Evolutionary conservation across 2,329 filamentous ascomycete species (phyloP).

Genomic region (Gaeumannomyces sp.): DNA sequence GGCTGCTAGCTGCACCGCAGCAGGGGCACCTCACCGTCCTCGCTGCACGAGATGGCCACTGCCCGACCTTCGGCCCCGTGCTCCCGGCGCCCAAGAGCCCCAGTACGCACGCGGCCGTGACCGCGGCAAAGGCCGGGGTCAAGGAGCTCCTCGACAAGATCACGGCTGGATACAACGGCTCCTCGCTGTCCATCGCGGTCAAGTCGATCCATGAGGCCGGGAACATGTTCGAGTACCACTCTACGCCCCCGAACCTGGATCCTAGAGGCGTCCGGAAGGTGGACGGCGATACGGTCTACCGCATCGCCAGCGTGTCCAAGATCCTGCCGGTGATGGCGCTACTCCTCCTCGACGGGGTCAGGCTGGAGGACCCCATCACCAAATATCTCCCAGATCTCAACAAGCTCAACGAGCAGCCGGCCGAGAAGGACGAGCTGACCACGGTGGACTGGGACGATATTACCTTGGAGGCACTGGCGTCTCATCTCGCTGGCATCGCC

Average conservation of each 20-base stretch:
- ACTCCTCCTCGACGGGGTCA: slow-evolving; percentile 24
- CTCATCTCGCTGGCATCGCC: slow-evolving; percentile 5
- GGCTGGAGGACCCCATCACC: slow-evolving; percentile 36
- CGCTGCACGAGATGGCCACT: neutral
- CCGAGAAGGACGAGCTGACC: neutral
- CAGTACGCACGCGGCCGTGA: neutral
- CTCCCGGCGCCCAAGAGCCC: neutral
- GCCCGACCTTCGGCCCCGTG: slow-evolving; percentile 1
- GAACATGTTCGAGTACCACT: slow-evolving; percentile 32
- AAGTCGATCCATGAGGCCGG: slow-evolving; percentile 34
- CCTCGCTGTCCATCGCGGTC: slow-evolving; percentile 29
- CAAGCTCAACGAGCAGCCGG: slow-evolving; percentile 10
- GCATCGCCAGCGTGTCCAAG: slow-evolving; percentile 33
- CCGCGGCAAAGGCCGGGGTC: neutral
- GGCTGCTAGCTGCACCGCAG: neutral
- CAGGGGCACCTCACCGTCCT: neutral
- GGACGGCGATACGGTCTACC: slow-evolving; percentile 28
- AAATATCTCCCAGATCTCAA: slow-evolving; percentile 36
- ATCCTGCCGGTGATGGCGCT: slow-evolving; percentile 25
- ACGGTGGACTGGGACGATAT: slow-evolving; percentile 8
- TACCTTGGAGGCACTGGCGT: slow-evolving; percentile 5
- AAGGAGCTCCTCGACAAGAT: neutral
- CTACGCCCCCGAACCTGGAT: slow-evolving; percentile 29
- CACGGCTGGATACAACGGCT: neutral
- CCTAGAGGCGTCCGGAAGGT: slow-evolving; percentile 21